Evolutionary conservation across 331 rosid genomes (phyloP), one percentile per base, ranked within the genome.

Genomic region (Prunus yedoensis): DNA sequence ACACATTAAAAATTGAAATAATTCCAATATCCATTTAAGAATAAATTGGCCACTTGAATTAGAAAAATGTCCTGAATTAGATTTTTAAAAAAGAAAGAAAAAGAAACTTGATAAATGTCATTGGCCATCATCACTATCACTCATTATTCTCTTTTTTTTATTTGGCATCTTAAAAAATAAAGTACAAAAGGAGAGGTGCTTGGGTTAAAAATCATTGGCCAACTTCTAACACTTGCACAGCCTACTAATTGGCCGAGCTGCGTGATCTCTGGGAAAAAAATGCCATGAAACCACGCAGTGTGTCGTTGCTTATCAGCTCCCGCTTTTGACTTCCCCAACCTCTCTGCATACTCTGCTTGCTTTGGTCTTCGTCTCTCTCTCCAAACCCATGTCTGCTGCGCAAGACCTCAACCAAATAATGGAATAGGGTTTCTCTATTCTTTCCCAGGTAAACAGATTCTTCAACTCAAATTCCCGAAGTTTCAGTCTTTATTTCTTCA

Each of bases 391-490:
- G 35, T 30, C 8, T 63, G 41, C 20, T 30, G 68, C 14, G 16
- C 43, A 38, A 4, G 0, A 38, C 70, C 52, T 71, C 51, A 12
- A n/a, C 32, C 65, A 10, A 17, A 8, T 5, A 3, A 6, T 51
- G 25, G 74, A 17, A 17, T 30, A 7, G 28, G 74, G 49, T 30
- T 70, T 56, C 47, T 43, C 75, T 71, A 8, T 53, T 54, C 75
- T 35, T 32, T 20, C 23, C 1, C 67, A 72, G 67, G 18, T 72
- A 58, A 23, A 25, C 43, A 15, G 56, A 72, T 25, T 72, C 56
- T 72, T 72, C 41, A 25, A 18, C 57, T 12, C 27, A 41, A 58
- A 30, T 58, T 15, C 21, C 10, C 46, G 17, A 2, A 20, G 10
- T 57, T 63, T 63, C 41, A 3, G 3, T 63, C 68, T 17, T 30